A percentile compares a stretch with the other conserved stretches of the same genome.
Conservation (phyloP, 257 asterid genomes). For the Solanum sejunctum region DNA sequence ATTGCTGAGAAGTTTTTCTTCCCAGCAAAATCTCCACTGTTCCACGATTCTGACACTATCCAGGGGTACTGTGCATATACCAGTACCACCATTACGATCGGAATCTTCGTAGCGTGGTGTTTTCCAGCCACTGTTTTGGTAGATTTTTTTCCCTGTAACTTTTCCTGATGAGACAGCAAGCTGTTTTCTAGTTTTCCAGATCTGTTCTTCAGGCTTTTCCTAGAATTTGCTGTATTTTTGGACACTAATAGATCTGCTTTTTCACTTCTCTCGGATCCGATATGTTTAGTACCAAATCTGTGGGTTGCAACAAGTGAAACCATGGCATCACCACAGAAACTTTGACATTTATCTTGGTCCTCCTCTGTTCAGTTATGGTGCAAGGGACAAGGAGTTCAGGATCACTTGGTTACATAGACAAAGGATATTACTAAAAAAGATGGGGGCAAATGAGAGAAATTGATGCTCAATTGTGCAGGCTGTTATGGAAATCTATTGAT, state of each 20-base stretch:
- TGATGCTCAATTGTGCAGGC: not conserved
- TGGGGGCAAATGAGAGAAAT: not conserved
- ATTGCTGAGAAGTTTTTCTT: too few species aligned
- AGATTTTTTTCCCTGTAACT: not conserved
- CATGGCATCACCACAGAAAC: not conserved
- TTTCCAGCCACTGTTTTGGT: too few species aligned
- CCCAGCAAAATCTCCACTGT: too few species aligned
- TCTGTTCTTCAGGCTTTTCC: not conserved
- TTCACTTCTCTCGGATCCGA: not conserved
- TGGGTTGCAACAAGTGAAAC: not conserved
- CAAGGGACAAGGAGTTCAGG: not conserved
- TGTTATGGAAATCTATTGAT: not conserved
- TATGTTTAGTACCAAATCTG: not conserved
- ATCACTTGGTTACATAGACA: not conserved
- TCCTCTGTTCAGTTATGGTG: not conserved
- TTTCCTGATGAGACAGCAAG: not conserved
- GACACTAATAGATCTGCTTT: not conserved
- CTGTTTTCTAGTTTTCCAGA: not conserved
- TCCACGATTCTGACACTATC: too few species aligned
- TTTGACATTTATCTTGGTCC: not conserved
- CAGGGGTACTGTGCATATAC: too few species aligned
- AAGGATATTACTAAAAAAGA: not conserved
- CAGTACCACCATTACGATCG: too few species aligned
- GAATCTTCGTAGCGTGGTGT: too few species aligned
- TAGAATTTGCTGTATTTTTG: not conserved